phyloP scores from a whole-genome alignment of 2,329 filamentous ascomycete species.

The Colletotrichum theobromicola region DNA sequence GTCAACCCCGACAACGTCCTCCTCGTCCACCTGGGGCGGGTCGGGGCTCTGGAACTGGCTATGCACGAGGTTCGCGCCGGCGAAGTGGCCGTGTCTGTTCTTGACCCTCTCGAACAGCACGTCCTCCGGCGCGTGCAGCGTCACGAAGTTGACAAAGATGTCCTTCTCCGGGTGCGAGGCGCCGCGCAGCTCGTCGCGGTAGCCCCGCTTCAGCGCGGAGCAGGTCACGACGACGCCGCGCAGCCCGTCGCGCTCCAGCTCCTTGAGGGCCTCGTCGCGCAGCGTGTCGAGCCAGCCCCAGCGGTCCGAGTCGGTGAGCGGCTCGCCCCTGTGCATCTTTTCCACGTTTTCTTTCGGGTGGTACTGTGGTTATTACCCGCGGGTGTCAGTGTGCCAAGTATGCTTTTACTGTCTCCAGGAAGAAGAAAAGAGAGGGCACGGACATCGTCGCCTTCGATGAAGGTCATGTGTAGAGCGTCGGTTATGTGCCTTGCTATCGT shows the following conservation, averaged over 20 bases:
- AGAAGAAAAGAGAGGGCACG: constrained; percentile 26
- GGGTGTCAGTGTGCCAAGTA: background rate
- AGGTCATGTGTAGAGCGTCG: constrained; percentile 54
- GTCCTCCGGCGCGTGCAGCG: constrained; percentile 68
- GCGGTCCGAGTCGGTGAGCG: constrained; percentile 76
- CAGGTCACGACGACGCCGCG: constrained; percentile 75
- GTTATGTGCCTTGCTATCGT: constrained; percentile 60
- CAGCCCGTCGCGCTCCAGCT: constrained; percentile 41
- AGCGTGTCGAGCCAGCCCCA: constrained; percentile 77
- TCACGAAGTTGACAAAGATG: constrained; percentile 73
- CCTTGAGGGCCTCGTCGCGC: constrained; percentile 50
- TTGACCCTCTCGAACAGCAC: constrained; percentile 67
- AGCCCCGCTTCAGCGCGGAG: constrained; percentile 80
- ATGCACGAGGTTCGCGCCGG: constrained; percentile 76
- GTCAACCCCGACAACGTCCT: constrained; percentile 60
- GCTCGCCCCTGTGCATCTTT: constrained; percentile 74
- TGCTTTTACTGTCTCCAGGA: background rate
- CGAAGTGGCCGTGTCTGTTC: constrained; percentile 72
- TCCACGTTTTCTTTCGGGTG: constrained; percentile 69
- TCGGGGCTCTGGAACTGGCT: constrained; percentile 75
- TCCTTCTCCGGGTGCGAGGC: constrained; percentile 60
- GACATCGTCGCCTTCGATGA: constrained; percentile 68
- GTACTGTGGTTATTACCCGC: constrained; percentile 45
- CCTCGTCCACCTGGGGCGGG: constrained; percentile 61
- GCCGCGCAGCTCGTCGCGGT: constrained; percentile 71